Evolutionary conservation across 257 asterid genomes (phyloP), one percentile per base, ranked within the genome.

Genomic region (Petunia secreta): DNA sequence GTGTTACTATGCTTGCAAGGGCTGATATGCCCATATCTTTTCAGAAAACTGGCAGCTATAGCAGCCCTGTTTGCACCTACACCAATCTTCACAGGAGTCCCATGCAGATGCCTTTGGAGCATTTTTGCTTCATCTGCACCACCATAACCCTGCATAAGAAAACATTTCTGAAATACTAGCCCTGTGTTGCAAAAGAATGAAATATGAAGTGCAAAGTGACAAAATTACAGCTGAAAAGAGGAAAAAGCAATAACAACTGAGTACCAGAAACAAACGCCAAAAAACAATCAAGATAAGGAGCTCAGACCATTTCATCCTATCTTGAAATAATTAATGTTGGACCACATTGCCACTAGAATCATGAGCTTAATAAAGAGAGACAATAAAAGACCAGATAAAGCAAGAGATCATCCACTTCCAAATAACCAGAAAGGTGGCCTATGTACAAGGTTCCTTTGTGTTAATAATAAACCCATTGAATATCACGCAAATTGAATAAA

Each of bases 41-140:
- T 81, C 8, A 94, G 82, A 80, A 87, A 87, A 74, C 44, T 65
- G 58, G 89, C 68, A 34, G 98, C 98, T 74, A 84, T 85, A 52
- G 88, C 90, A 13, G 87, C 96, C 84, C 98, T 90, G 84, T 95
- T 90, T 11, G 95, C 92, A 50, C 99, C 99, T 15, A 92, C 89
- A 40, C 97, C 99, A 60, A 93, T 86, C 88, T 86, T 92, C 2
- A 87, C 89, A 75, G 85, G 85, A 39, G 90, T 90, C 52, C 89
- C 91, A 50, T 41, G 76, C 71, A 93, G 87, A 83, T 95, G 97
- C 88, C 97, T 89, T 75, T 83, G 83, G 77, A 95, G 97, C 99
- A 95, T 95, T 80, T 85, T 95, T 75, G 94, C 97, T 86, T 95
- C 99, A 89, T 95, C 99, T 15, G 88, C 97, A 84, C 98, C 97